Evolutionary conservation across 1,284 basidiomycete genomes (phyloP).

Genomic region (Apiotrichum porosum): DNA sequence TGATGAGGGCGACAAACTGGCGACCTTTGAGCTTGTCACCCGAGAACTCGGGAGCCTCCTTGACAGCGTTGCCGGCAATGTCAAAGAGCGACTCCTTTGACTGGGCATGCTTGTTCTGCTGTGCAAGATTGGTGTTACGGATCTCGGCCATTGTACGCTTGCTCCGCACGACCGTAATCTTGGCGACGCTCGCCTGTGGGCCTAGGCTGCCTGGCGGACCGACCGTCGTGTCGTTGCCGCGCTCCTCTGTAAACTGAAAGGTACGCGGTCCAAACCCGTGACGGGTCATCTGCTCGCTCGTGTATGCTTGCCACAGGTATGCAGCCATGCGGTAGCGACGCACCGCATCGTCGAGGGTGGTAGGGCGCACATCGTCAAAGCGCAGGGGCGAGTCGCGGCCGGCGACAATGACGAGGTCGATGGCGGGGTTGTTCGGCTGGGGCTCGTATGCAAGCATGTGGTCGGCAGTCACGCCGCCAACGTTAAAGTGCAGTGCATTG

Average conservation of each 20-base stretch:
- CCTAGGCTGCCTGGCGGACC: background rate
- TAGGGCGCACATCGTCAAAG: conserved; percentile 6
- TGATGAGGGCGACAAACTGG: conserved; percentile 1
- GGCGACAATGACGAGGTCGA: conserved; percentile 5
- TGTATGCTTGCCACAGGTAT: conserved; percentile 11
- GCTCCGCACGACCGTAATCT: conserved; percentile 7
- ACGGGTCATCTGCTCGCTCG: conserved; percentile 8
- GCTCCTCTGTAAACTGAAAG: conserved; percentile 7
- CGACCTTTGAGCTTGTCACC: background rate
- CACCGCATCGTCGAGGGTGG: conserved; percentile 4
- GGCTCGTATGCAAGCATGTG: conserved; percentile 1
- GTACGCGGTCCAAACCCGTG: conserved; percentile 6
- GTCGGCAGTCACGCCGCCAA: background rate
- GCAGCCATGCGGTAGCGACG: conserved; percentile 9
- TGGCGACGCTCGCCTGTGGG: background rate
- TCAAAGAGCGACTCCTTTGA: background rate
- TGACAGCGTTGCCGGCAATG: conserved; percentile 1
- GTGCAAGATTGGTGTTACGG: conserved; percentile 2
- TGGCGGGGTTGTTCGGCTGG: background rate
- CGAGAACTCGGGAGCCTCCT: conserved; percentile 5
- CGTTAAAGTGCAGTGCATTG: background rate
- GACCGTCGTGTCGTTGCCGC: conserved; percentile 2
- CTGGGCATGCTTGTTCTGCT: conserved; percentile 1
- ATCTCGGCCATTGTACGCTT: conserved; percentile 1
- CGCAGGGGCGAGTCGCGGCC: conserved; percentile 4